phyloP scores from a whole-genome alignment of 306 rosid species.

The Vigna trinervia region DNA sequence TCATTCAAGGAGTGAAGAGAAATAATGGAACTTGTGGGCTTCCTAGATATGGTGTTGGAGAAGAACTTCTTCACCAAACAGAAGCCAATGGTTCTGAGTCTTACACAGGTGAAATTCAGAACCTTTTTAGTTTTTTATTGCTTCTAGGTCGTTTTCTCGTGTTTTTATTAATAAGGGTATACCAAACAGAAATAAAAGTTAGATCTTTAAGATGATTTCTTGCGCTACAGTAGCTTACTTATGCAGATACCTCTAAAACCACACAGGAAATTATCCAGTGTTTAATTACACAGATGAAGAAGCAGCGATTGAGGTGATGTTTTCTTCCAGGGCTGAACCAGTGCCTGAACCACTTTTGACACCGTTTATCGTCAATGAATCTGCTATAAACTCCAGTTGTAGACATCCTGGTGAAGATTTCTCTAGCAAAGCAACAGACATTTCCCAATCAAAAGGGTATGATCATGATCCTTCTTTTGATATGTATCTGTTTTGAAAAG shows the following conservation, averaged over 20 bases:
- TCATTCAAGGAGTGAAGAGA: too few species aligned
- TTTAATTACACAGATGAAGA: conserved; percentile 48
- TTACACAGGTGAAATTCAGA: conserved; percentile 6
- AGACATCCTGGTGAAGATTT: conserved; percentile 42
- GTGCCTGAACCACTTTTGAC: not conserved
- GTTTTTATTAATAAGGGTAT: not conserved
- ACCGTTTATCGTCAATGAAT: not conserved
- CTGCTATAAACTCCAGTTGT: not conserved
- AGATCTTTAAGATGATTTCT: not conserved
- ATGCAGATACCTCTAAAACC: conserved; percentile 24
- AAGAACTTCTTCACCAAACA: not conserved
- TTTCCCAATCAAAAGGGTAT: conserved; percentile 57
- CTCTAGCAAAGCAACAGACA: conserved; percentile 32
- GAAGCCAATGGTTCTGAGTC: not conserved
- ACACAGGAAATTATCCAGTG: conserved; percentile 45
- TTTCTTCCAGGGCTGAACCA: not conserved
- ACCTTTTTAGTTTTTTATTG: not conserved
- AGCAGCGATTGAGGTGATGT: not conserved
- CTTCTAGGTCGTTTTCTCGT: not conserved
- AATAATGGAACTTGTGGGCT: not conserved
- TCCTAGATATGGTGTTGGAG: not conserved
- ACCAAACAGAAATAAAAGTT: not conserved
- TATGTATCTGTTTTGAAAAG: not conserved
- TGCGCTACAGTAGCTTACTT: conserved; percentile 31
- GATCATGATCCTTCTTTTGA: conserved; percentile 24